Conservation (phyloP, 2,329 filamentous ascomycete species). For the Penicillium palitans region DNA sequence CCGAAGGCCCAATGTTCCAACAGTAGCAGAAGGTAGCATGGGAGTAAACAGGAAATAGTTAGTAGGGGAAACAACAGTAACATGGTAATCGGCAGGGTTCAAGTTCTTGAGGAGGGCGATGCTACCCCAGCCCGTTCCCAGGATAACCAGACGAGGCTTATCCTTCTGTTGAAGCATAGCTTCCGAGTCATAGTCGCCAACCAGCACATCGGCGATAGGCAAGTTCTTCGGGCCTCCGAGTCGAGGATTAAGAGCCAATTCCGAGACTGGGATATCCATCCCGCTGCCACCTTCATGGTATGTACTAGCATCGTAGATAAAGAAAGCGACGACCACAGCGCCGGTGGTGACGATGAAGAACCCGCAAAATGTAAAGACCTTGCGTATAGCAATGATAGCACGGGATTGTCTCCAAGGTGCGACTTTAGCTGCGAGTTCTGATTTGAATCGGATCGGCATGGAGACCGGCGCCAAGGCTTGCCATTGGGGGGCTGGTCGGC, state of each 20-base stretch:
- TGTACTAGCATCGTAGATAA: conserved; percentile 88
- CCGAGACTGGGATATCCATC: conserved; percentile 78
- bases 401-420: conserved; percentile 29
- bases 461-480: conserved; percentile 21
- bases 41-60: conserved; percentile 99
- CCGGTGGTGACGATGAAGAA: conserved; percentile 72
- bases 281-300: conserved; percentile 71
- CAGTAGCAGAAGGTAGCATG: conserved; percentile 95
- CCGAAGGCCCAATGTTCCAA: conserved; percentile 87
- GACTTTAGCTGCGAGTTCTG: conserved; percentile 29
- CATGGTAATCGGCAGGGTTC: conserved; percentile 88
- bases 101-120: conserved; percentile 88
- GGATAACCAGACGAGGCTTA: conserved; percentile 88
- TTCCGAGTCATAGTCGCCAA: conserved; percentile 83
- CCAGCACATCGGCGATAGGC: conserved; percentile 80
- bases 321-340: conserved; percentile 74
- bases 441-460: conserved; percentile 35
- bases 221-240: conserved; percentile 91
- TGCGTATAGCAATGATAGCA: conserved; percentile 60
- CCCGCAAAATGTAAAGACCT: conserved; percentile 70
- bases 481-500: conserved; percentile 25
- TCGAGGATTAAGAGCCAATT: conserved; percentile 76
- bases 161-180: conserved; percentile 70
- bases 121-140: conserved; percentile 94
- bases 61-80: conserved; percentile 89